Conservation (phyloP, 2,329 filamentous ascomycete genomes). For the Metarhizium robertsii region DNA sequence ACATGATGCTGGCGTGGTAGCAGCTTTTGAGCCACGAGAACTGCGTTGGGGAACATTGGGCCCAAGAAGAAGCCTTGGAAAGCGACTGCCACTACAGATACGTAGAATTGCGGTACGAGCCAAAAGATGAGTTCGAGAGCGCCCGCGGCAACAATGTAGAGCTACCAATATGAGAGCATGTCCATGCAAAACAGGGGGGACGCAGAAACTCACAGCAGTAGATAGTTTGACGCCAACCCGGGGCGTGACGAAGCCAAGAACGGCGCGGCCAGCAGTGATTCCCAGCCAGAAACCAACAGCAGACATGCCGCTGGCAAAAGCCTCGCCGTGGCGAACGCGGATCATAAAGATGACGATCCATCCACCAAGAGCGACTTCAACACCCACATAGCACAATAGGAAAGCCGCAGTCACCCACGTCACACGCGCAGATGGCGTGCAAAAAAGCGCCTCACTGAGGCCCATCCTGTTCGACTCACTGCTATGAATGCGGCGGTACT, state of each 20-base stretch:
- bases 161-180: slow-evolving; percentile 35
- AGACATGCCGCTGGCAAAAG: slow-evolving; percentile 60
- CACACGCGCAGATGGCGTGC: slow-evolving; percentile 35
- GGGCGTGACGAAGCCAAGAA: slow-evolving; percentile 63
- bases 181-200: too few species aligned
- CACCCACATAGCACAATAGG: slow-evolving; percentile 66
- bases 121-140: slow-evolving; percentile 51
- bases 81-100: slow-evolving; percentile 50
- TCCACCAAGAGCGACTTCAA: slow-evolving; percentile 56
- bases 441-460: slow-evolving; percentile 26
- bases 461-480: slow-evolving; percentile 7
- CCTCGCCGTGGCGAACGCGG: slow-evolving; percentile 51
- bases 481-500: slow-evolving; percentile 9
- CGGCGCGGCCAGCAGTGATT: slow-evolving; percentile 57
- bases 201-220: slow-evolving; percentile 25
- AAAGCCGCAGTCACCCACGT: slow-evolving; percentile 67
- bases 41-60: slow-evolving; percentile 61
- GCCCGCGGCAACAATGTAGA: slow-evolving; percentile 53
- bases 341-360: slow-evolving; percentile 81
- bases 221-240: slow-evolving; percentile 59
- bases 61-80: slow-evolving; percentile 68
- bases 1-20: slow-evolving; percentile 63
- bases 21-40: slow-evolving; percentile 61
- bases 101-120: slow-evolving; percentile 51
- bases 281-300: slow-evolving; percentile 73